Base-by-base conservation (phyloP, 331 rosid species). In the Quercus tomentella region DNA sequence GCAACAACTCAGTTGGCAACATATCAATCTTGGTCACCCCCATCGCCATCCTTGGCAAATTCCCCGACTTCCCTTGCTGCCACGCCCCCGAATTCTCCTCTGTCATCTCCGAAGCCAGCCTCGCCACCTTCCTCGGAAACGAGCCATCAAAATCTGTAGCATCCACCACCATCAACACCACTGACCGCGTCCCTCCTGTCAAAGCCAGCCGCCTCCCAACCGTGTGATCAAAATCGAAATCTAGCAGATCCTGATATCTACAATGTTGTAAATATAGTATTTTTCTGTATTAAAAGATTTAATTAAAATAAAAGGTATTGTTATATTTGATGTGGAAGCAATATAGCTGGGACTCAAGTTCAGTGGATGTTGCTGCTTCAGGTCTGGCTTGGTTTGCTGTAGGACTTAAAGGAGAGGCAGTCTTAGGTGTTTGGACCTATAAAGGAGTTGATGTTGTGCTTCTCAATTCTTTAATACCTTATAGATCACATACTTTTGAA, bases 111-210 rank as follows among this genome's bases (percentile, higher is more conserved):
- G 96, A 91, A 1, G 91, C 88, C 74, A 91, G 65, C 56, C 77
- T 89, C 1, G 96, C 97, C 33, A 91, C 97, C 87, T 88, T 91
- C 78, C 84, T 80, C 0, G 97, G 97, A 77, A 95, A 90, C 0
- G 97, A 95, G 23, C 98, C 98, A 68, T 94, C 97, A 14, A 94
- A 94, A 77, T 94, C 98, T 17, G 86, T 86, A 0, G 89, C 91
- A 73, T 95, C 98, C 72, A 92, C 98, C 41, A 95, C 94, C 89
- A 92, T 90, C 23, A 92, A 79, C 61, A 91, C 98, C 76, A 91
- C 91, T 0, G 93, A 90, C 25, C 96, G 88, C 11, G 94, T 82
- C 57, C 96, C 93, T 0, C 84, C 65, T 0, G 90, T 66, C 15
- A 88, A 81, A 3, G 86, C 86, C 88, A 91, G 25, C 89, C 88